A percentile compares a stretch with the other conserved stretches of the same genome.
phyloP scores from a whole-genome alignment of 352 stramenopile genomes.

The Globisporangium carolinianum region DNA sequence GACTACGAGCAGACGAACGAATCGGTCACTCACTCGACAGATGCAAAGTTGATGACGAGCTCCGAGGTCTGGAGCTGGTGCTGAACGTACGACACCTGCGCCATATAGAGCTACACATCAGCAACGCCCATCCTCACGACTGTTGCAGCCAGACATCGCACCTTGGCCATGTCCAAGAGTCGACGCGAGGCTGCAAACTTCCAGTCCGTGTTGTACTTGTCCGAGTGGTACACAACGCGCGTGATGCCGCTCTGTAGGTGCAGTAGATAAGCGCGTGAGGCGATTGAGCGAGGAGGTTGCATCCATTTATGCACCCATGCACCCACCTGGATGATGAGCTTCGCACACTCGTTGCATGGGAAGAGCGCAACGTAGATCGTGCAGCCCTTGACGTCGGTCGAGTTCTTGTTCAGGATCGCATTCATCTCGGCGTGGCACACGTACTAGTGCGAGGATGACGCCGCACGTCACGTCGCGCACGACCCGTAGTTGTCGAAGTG shows the following conservation, averaged over 20 bases:
- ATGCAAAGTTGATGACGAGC: slow-evolving; percentile 69
- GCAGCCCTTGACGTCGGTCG: slow-evolving; percentile 88
- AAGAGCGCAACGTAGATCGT: slow-evolving; percentile 98
- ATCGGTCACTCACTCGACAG: slow-evolving; percentile 18
- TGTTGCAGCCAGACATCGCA: slow-evolving; percentile 5
- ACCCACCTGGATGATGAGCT: slow-evolving; percentile 95
- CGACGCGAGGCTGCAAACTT: slow-evolving; percentile 83
- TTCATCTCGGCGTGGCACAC: slow-evolving; percentile 99
- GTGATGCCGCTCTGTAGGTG: slow-evolving; percentile 86
- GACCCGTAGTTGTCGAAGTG: too few species aligned
- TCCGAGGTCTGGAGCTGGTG: slow-evolving; percentile 46
- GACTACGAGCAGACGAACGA: background rate
- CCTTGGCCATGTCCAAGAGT: slow-evolving; percentile 84
- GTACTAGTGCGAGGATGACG: slow-evolving; percentile 56
- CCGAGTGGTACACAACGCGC: slow-evolving; percentile 94
- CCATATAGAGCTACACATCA: background rate
- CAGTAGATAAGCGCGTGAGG: background rate
- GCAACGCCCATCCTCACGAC: background rate
- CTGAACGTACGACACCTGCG: slow-evolving; percentile 42
- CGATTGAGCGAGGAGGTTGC: background rate
- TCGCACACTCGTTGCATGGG: slow-evolving; percentile 98
- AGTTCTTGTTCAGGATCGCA: slow-evolving; percentile 98
- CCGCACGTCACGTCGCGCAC: background rate
- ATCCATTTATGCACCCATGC: background rate
- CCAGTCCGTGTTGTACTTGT: slow-evolving; percentile 93